A percentile compares a stretch with the other conserved stretches of the same genome.
Conservation (phyloP, 768 basidiomycete species). For the Naganishia antarctica region DNA sequence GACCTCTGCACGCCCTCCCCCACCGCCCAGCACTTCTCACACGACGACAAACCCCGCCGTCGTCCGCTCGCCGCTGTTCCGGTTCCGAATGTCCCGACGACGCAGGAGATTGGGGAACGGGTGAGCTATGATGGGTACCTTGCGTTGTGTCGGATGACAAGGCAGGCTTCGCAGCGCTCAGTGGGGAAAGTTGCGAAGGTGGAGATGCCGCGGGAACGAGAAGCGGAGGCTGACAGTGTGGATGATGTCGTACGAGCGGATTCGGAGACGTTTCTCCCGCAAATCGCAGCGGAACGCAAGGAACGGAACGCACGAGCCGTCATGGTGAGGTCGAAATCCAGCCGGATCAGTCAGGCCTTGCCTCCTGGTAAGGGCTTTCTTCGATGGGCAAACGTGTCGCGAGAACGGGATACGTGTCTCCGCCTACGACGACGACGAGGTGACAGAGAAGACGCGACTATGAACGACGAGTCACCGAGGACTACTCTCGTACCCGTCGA, state of each 20-base stretch:
- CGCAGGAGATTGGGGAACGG: not conserved
- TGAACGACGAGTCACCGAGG: not conserved
- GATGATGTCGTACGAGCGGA: no score
- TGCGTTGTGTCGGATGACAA: constrained; percentile 1
- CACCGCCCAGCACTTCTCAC: not conserved
- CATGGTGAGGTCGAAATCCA: not conserved
- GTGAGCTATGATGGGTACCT: constrained; percentile 5
- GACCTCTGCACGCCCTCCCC: constrained; percentile 10
- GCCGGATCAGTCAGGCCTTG: not conserved
- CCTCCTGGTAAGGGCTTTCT: not conserved
- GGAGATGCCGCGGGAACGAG: not conserved
- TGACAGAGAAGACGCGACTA: no score
- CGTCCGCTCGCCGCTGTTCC: not conserved
- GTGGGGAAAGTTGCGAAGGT: not conserved
- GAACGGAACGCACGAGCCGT: not conserved
- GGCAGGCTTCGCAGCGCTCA: constrained; percentile 1
- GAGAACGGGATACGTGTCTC: not conserved
- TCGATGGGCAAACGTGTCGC: not conserved
- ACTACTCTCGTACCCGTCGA: not conserved
- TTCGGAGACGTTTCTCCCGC: no score
- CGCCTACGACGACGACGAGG: not conserved
- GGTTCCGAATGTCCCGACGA: not conserved
- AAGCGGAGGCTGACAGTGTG: not conserved
- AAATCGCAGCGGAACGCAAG: not conserved
- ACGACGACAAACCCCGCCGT: not conserved